phyloP scores from a whole-genome alignment of 2,329 filamentous ascomycete species.

The Daldinia sp. region DNA sequence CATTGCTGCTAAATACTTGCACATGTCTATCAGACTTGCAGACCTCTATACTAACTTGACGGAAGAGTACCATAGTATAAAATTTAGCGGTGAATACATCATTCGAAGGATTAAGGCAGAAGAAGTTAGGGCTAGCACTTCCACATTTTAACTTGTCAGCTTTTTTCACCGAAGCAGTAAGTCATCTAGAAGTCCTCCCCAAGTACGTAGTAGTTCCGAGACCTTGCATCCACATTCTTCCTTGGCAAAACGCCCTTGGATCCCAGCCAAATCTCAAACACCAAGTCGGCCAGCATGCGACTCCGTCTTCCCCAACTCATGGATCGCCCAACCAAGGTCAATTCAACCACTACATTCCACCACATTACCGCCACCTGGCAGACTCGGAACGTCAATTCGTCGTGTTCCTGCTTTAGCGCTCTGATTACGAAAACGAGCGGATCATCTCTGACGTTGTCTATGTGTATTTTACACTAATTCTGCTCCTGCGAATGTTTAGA shows the following conservation, averaged over 20 bases:
- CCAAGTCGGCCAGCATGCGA: constrained; percentile 35
- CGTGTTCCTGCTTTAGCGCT: constrained; percentile 44
- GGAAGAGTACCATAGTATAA: background rate
- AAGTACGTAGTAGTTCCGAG: constrained; percentile 18
- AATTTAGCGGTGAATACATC: background rate
- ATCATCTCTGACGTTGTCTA: constrained; percentile 9
- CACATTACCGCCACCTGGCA: constrained; percentile 37
- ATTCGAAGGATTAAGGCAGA: constrained; percentile 4
- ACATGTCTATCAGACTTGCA: background rate
- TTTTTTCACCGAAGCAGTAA: constrained; percentile 19
- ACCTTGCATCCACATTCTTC: constrained; percentile 34
- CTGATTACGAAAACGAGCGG: constrained; percentile 28
- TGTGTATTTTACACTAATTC: constrained; percentile 2
- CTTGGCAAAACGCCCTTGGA: constrained; percentile 34
- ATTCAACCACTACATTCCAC: constrained; percentile 38
- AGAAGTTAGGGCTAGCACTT: background rate
- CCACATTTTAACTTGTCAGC: constrained; percentile 9
- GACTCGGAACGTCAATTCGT: constrained; percentile 24
- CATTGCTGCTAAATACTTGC: background rate
- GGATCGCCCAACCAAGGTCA: constrained; percentile 35
- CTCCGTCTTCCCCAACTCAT: constrained; percentile 41
- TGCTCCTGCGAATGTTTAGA: background rate
- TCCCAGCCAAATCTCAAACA: constrained; percentile 45
- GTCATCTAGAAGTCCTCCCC: background rate
- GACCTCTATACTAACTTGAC: background rate